Evolutionary conservation across 352 stramenopile genomes (phyloP).

Genomic region (Albugo candida): DNA sequence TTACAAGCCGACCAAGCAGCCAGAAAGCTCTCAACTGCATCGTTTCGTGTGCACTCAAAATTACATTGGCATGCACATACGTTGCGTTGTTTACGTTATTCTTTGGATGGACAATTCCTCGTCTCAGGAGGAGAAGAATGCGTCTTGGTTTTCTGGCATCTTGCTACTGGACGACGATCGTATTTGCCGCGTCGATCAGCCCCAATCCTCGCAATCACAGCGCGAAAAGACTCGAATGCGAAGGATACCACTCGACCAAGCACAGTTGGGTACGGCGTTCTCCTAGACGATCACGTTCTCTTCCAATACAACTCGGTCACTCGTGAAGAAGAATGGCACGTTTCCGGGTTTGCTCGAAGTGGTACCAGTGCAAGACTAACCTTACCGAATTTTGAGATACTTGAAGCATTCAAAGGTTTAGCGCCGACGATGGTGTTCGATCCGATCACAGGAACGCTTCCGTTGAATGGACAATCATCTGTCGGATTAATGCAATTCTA

Average conservation of each 20-base stretch:
- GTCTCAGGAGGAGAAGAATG: constrained; percentile 72
- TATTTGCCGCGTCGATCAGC: constrained; percentile 66
- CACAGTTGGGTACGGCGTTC: constrained; percentile 24
- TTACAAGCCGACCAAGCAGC: constrained; percentile 3
- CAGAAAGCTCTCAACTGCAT: neutral
- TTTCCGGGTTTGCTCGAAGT: constrained; percentile 33
- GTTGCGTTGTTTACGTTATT: constrained; percentile 52
- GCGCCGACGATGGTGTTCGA: constrained; percentile 21
- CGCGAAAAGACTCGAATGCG: neutral
- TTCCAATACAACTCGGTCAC: constrained; percentile 75
- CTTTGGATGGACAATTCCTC: constrained; percentile 50
- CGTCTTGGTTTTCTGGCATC: constrained; percentile 73
- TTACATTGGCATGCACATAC: constrained; percentile 79
- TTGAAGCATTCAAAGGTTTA: too few relatives aligned
- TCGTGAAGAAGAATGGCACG: constrained; percentile 53
- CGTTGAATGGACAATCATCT: constrained; percentile 38
- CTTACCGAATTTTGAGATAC: constrained; percentile 20
- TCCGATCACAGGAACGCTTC: constrained; percentile 29
- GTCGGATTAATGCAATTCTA: constrained; percentile 64
- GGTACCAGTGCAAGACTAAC: constrained; percentile 18
- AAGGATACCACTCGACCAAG: neutral
- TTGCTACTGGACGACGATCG: constrained; percentile 45
- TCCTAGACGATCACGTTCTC: constrained; percentile 37
- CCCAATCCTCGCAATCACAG: constrained; percentile 26
- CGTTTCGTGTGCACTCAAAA: constrained; percentile 14